A percentile compares a stretch with the other conserved stretches of the same genome.
Conservation (phyloP, 495 filamentous ascomycete genomes). For the Aspergillus sclerotiicarbonarius region DNA sequence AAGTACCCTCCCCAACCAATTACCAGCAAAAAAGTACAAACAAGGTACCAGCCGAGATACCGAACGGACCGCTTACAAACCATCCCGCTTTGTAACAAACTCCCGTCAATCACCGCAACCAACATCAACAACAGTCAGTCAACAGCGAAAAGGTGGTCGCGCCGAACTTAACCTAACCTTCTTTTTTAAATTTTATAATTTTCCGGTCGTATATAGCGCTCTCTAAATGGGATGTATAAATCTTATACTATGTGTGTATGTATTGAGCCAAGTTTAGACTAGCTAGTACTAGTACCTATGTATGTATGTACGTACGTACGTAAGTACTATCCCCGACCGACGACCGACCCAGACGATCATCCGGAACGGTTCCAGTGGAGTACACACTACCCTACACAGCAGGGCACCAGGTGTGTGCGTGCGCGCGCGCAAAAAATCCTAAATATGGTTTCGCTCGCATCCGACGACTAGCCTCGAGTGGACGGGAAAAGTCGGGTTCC, state of each 20-base stretch:
- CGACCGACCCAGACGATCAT: not conserved
- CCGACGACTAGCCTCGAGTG: not conserved
- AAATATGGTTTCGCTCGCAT: not conserved
- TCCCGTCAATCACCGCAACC: not conserved
- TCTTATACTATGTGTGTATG: too few species aligned
- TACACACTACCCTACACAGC: too few species aligned
- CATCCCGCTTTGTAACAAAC: not conserved
- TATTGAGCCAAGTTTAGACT: too few species aligned
- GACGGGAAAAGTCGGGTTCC: constrained; percentile 1
- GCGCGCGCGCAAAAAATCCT: not conserved
- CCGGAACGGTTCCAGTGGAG: not conserved
- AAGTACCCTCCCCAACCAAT: too few species aligned
- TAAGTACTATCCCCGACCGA: not conserved
- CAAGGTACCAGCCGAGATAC: too few species aligned
- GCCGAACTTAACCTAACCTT: too few species aligned
- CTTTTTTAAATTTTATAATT: too few species aligned
- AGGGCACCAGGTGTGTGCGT: not conserved
- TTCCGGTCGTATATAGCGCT: too few species aligned
- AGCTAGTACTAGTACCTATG: too few species aligned
- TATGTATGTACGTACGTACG: too few species aligned
- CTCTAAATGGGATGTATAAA: too few species aligned
- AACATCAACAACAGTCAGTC: not conserved
- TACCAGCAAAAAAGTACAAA: not conserved
- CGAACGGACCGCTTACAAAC: not conserved
- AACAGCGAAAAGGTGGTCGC: too few species aligned